Base-by-base conservation (phyloP, 2,329 filamentous ascomycete species). In the Lasiodiplodia sp. region DNA sequence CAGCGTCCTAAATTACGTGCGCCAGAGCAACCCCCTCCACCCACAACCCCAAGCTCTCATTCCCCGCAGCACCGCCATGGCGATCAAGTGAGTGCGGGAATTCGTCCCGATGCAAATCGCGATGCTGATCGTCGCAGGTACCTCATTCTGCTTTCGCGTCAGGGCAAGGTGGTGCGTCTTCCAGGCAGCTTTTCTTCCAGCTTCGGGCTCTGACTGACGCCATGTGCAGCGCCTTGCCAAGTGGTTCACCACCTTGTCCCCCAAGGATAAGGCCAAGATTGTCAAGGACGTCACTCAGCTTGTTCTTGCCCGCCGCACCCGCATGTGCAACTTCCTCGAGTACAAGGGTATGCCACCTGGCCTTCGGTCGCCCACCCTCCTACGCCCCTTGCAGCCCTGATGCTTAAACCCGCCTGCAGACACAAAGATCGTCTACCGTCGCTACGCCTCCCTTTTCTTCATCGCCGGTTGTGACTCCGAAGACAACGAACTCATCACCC, bases 301-400 rank as follows among this genome's bases (percentile, higher is more conserved):
- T 62, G 96, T 99, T 74, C 90, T 99, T 73, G 96, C 96, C 71
- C 89, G 96, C 74, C 89, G 96, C 78, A 98, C 96, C 70, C 93
- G 96, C 80, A 99, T 99, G 96, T 99, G 96, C 88, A 99, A 99
- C 84, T 99, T 99, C 82, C 88, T 99, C 70, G 96, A 99, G 81
- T 99, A 99, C 83, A 99, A 99, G 89, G 95, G 95, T 96, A 74
- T 62, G 40, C 49, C 62, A 68, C 64, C 44, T 52, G 57, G 66
- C 57, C 65, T 55, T 40, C 18, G 25, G 44, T 34, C 38, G 31
- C 57, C 64, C 55, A 44, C 56, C 66, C 28, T 14, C 52, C 66
- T 53, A 57, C 47, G 60, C 66, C 70, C 67, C 71, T 34, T 25
- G 58, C 16, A 23, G 40, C 23, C 16, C 16, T 14, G 37, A n/a